Base-by-base conservation (phyloP, 2,329 filamentous ascomycete species). In the Lomentospora prolificans region DNA sequence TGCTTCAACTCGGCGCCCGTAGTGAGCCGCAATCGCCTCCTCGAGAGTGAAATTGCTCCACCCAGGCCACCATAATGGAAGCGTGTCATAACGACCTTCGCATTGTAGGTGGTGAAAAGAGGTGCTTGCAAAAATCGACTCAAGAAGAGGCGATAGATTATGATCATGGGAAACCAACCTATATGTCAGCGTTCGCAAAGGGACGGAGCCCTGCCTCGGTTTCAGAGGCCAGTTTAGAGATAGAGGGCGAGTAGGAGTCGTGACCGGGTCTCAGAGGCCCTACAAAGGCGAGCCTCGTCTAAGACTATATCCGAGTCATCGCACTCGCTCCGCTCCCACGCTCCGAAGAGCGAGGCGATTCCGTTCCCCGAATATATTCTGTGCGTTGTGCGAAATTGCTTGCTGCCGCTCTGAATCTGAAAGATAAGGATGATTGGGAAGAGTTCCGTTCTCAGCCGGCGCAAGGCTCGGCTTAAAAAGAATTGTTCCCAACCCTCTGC, bases 1-100 rank as follows among this genome's bases (percentile, higher is more conserved):
- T 70, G 70, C 68, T 69, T 77, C 72, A 71, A 84, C 73, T 89
- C 78, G 64, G 87, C 87, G 85, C 87, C 87, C 87, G 87, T 89
- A 90, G 87, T 90, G 87, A 90, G 80, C 81, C 81, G 75, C 80
- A 76, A 75, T 68, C 67, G 66, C 64, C 62, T 61, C 61, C 64
- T 60, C 65, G 46, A 36, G 7, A 30, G n/a, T 30, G n/a, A 5
- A 30, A 28, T 52, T 52, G 30, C 28, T 7, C n/a, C 30, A 7
- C 50, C n/a, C 12, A 4, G 7, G 24, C 50, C 39, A 28, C 52
- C 7, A 44, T 24, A n/a, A 41, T 28, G 25, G 33, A n/a, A 14
- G 8, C n/a, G 33, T 44, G 28, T 44, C 14, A 24, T 22, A 39
- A n/a, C 19, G 22, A 12, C 12, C 36, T 24, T 9, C n/a, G 12